phyloP scores from a whole-genome alignment of 2,329 filamentous ascomycete species.

The Stachybotrys chartarum region DNA sequence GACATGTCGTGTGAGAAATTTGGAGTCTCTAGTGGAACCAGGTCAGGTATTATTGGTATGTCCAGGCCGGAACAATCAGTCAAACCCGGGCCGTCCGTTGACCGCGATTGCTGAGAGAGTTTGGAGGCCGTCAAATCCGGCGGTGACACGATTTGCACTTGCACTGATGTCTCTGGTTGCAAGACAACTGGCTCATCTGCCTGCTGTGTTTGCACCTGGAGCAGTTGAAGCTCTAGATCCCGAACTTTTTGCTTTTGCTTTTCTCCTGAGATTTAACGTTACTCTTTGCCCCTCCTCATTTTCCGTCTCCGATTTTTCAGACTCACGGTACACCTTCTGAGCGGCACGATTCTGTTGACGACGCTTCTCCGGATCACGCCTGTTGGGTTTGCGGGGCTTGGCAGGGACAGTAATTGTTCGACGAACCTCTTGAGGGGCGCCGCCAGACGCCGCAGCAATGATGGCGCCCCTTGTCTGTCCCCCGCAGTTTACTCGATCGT shows the following conservation, averaged over 20 bases:
- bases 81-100: not conserved
- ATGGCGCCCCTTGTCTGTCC: not conserved
- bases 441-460: not conserved
- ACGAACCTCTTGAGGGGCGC: not conserved
- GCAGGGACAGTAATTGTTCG: not conserved
- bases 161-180: not conserved
- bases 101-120: not conserved
- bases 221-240: constrained; percentile 12
- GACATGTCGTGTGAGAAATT: not conserved
- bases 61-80: not conserved
- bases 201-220: not conserved
- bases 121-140: not conserved
- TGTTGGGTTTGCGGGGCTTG: not conserved
- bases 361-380: constrained; percentile 14
- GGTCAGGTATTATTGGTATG: not conserved
- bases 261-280: constrained; percentile 11
- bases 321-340: constrained; percentile 37
- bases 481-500: not conserved
- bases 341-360: constrained; percentile 18
- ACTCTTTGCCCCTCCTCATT: not conserved
- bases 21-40: not conserved
- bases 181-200: not conserved
- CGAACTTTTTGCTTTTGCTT: constrained; percentile 18
- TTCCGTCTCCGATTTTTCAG: not conserved
- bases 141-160: constrained; percentile 7